Base-by-base conservation (phyloP, 441 rosid genomes). In the Pelargonium cotyledonis region DNA sequence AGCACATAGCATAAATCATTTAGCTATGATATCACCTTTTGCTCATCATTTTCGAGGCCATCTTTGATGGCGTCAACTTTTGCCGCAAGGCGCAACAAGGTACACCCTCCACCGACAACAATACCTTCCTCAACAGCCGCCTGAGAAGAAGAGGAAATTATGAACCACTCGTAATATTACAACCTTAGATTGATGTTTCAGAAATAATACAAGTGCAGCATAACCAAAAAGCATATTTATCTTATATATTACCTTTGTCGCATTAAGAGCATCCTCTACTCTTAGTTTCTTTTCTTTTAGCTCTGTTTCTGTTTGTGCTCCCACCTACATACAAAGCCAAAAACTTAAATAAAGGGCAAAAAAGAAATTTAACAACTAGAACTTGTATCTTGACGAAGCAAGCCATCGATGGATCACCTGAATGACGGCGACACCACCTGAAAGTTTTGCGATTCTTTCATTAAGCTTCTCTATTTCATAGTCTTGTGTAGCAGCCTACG, bases 41-140 rank as follows among this genome's bases (percentile, higher is more conserved):
- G 93, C 79, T 93, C 98, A 12, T 89, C 98, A 66, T 89, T 93
- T 6, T 73, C 80, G 29, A 93, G 88, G 21, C 73, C 74, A 11
- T 81, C 89, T 79, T 82, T 93, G 18, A 93, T 88, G 63, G 85
- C 84, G 71, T 94, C 97, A 47, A 94, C 98, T 82, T 84, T 89
- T 2, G 89, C 82, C 19, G 97, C 89, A 44, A 94, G 94, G 75
- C 98, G 83, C 74, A 94, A 75, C 57, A 94, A 70, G 43, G 96
- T 86, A 74, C 97, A 94, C 8, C 97, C 98, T 43, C 98, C 98
- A 67, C 97, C 97, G 72, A 89, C 98, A 19, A 91, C 97, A 73
- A 94, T 89, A 74, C 98, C 98, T 81, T 94, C 98, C 79, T 94
- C 97, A 58, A 94, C 96, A 65, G 98, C 97, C 0, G 97, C 97